Evolutionary conservation across 371 early-diverging fungal genomes (phyloP).

Genomic region (Zopfochytrium polystomum): DNA sequence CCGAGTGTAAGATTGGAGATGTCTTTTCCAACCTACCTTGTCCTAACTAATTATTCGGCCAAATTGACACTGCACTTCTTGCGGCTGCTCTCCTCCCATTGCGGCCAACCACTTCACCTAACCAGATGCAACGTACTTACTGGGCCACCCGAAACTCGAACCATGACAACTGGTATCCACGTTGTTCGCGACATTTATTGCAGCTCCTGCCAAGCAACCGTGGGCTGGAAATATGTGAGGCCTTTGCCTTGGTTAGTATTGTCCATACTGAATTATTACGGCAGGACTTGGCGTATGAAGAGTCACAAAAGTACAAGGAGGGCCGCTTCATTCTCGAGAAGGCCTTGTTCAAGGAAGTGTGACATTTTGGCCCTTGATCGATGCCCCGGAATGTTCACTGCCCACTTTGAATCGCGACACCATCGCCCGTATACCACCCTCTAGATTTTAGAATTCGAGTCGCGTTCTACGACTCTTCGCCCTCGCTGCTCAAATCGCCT

Average conservation of each 20-base stretch:
- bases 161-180: slow-evolving; percentile 77
- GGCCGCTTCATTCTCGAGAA: slow-evolving; percentile 67
- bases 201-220: slow-evolving; percentile 54
- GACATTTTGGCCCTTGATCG: too few species aligned
- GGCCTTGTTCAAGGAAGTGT: slow-evolving; percentile 21
- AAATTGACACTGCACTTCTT: slow-evolving; percentile 12
- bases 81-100: not conserved
- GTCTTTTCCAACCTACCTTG: too few species aligned
- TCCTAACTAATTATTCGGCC: too few species aligned
- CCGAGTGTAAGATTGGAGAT: slow-evolving; percentile 59
- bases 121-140: slow-evolving; percentile 58
- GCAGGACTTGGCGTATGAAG: slow-evolving; percentile 68
- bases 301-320: slow-evolving; percentile 78
- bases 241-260: not conserved
- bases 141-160: slow-evolving; percentile 63
- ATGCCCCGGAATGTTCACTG: too few species aligned
- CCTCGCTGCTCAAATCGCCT: too few species aligned
- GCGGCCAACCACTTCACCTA: not conserved
- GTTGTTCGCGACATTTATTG: slow-evolving; percentile 74
- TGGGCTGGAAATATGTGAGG: slow-evolving; percentile 80
- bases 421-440: too few species aligned
- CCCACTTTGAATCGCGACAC: too few species aligned
- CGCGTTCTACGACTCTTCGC: too few species aligned
- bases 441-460: too few species aligned
- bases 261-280: slow-evolving; percentile 5